Base-by-base conservation (phyloP, 2,329 filamentous ascomycete genomes). In the Alternaria novae-zelandiae region DNA sequence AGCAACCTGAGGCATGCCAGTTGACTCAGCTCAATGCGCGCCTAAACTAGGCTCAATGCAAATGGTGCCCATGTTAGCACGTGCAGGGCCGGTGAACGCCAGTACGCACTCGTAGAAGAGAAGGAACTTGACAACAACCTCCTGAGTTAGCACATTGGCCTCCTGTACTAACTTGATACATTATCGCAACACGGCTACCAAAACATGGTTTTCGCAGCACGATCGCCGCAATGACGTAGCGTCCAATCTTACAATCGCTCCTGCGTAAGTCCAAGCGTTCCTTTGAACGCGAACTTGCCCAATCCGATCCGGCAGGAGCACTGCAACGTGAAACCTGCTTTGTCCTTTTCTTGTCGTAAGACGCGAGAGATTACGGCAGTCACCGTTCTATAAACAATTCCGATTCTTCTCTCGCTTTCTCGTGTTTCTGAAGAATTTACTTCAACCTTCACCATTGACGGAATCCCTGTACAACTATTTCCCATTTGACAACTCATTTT, bases 211-310 rank as follows among this genome's bases (percentile, higher is more conserved):
- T 53, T 41, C 20, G 49, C 28, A 41, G 20, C 49, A 32, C 20
- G 63, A 66, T 67, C 54, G 49, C 43, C 59, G 54, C 26, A 55
- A 68, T 66, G 66, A 68, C 61, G 63, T 66, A 63, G 50, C 13
- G 45, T n/a, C 50, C 25, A 49, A 49, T 59, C 49, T 20, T 20
- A 47, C 59, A 36, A 15, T 25, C 30, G 53, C 60, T 50, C 49
- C 20, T 53, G 49, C 49, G 49, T 53, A 36, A 30, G 49, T 49
- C 32, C 47, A 58, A 53, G 49, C 55, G 47, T 46, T 57, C 56
- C 54, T 50, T 63, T 26, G 30, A 55, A 46, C 56, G 47, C 30
- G 30, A 57, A 53, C 49, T 41, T 41, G 30, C 49, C 20, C 49
- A 63, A 63, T 63, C 60, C 59, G 54, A 59, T 55, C 17, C 49